Conservation (phyloP, 2,329 filamentous ascomycete genomes). For the Hortaea sp. region DNA sequence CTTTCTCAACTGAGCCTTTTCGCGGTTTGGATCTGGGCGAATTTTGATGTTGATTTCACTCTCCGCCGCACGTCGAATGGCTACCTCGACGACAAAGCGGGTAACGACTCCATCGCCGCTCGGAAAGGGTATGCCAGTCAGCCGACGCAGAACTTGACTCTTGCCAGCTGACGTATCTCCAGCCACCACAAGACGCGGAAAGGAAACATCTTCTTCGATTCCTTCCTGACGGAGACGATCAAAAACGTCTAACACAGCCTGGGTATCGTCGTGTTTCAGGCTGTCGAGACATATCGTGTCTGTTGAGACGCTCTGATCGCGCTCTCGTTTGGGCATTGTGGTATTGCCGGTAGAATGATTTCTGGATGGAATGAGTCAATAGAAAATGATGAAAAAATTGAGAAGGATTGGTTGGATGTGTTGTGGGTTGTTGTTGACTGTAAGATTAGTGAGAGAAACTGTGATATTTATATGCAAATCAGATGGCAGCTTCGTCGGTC, state of each 20-base stretch:
- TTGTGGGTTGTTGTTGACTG: too few species aligned
- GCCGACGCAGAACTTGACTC: not conserved
- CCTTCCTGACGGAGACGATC: not conserved
- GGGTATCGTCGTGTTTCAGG: too few species aligned
- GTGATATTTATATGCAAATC: too few species aligned
- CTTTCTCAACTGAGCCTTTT: not conserved
- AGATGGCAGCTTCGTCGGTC: too few species aligned
- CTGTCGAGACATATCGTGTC: too few species aligned
- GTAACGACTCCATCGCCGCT: not conserved
- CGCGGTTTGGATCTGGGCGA: not conserved
- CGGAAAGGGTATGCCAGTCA: not conserved
- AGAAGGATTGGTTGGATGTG: too few species aligned
- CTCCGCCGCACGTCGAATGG: not conserved
- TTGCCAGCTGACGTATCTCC: not conserved
- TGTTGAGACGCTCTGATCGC: too few species aligned
- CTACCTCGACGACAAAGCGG: not conserved
- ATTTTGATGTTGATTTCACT: not conserved
- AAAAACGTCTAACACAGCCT: not conserved
- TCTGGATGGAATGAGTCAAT: too few species aligned
- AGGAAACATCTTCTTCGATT: not conserved
- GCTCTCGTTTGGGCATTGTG: too few species aligned
- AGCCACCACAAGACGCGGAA: not conserved
- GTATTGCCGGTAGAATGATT: too few species aligned
- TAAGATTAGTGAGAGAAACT: too few species aligned
- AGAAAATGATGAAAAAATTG: too few species aligned